Evolutionary conservation across 805 yeast genomes (phyloP).

Genomic region (Cyberlindnera xylosilytica): DNA sequence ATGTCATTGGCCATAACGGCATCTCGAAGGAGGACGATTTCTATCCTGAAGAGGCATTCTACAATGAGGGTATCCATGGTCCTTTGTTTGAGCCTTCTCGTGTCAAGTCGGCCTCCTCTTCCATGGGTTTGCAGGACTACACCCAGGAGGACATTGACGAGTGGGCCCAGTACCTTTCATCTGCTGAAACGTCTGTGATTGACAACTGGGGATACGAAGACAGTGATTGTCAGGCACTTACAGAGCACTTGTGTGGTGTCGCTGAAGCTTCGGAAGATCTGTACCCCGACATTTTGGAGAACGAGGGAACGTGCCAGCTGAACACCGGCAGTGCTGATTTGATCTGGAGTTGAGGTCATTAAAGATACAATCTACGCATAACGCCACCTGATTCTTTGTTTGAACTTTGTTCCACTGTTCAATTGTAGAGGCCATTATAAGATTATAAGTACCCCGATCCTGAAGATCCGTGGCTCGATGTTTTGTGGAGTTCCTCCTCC

Average conservation of each 20-base stretch:
- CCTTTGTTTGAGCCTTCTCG: not conserved
- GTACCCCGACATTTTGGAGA: not conserved
- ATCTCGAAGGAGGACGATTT: constrained; percentile 31
- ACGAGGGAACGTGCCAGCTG: too few relatives aligned
- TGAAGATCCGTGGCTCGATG: too few relatives aligned
- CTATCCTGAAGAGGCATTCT: constrained; percentile 8
- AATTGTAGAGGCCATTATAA: too few relatives aligned
- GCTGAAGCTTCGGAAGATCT: not conserved
- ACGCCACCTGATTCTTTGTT: too few relatives aligned
- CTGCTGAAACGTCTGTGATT: constrained; percentile 2
- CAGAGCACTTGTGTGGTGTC: not conserved
- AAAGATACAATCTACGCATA: too few relatives aligned
- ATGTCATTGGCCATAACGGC: constrained; percentile 46
- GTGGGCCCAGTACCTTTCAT: constrained; percentile 9
- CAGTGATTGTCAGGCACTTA: not conserved
- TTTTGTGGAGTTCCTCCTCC: too few relatives aligned
- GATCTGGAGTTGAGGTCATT: not conserved
- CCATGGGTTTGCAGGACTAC: constrained; percentile 1
- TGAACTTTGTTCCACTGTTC: too few relatives aligned
- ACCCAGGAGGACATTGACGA: constrained; percentile 10
- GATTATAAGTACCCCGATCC: too few relatives aligned
- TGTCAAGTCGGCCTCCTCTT: not conserved
- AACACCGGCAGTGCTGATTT: too few relatives aligned
- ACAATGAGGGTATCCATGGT: constrained; percentile 7
- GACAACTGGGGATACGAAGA: not conserved